Percentiles rank a stretch among this genome's conserved stretches.
phyloP scores from a whole-genome alignment of 306 rosid genomes.

The Dryas octopetala region DNA sequence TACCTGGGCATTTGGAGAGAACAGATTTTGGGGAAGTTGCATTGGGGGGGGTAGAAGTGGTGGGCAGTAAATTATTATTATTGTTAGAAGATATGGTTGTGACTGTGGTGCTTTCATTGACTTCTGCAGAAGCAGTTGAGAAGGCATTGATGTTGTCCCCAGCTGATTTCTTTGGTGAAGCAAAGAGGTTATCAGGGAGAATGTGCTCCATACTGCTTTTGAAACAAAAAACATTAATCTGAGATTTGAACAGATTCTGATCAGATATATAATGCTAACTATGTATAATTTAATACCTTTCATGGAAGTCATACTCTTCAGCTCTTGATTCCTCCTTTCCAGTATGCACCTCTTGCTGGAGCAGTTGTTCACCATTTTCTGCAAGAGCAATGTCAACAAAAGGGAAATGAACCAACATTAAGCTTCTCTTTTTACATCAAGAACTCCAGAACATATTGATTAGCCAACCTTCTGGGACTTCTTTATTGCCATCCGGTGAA shows the following conservation, averaged over 20 bases:
- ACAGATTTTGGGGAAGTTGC: conserved; percentile 45
- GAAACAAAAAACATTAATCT: conserved; percentile 7
- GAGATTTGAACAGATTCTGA: background rate
- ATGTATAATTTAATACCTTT: conserved; percentile 40
- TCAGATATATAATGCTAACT: background rate
- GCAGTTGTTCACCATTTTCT: conserved; percentile 26
- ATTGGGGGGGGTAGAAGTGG: conserved; percentile 38
- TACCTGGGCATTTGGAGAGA: conserved; percentile 57
- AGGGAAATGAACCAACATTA: conserved; percentile 17
- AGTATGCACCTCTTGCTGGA: conserved; percentile 36
- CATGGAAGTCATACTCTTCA: conserved; percentile 27
- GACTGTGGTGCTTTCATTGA: conserved; percentile 31
- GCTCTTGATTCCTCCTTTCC: background rate
- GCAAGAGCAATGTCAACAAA: conserved; percentile 26
- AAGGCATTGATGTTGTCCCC: conserved; percentile 35
- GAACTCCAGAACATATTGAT: background rate
- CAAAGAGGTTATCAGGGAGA: conserved; percentile 82
- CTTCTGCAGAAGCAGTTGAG: conserved; percentile 33
- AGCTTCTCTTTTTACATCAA: background rate
- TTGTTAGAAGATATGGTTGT: conserved; percentile 23
- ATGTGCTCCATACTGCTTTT: conserved; percentile 59
- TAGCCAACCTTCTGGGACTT: conserved; percentile 51
- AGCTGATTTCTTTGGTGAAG: conserved; percentile 79
- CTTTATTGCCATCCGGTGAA: conserved; percentile 49
- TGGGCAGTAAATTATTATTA: conserved; percentile 21